These are phyloP conservation scores for Hypoxylon sp. DNA, from an alignment of 2,329 filamentous ascomycete genomes.

Conservation along the genomic window DNA sequence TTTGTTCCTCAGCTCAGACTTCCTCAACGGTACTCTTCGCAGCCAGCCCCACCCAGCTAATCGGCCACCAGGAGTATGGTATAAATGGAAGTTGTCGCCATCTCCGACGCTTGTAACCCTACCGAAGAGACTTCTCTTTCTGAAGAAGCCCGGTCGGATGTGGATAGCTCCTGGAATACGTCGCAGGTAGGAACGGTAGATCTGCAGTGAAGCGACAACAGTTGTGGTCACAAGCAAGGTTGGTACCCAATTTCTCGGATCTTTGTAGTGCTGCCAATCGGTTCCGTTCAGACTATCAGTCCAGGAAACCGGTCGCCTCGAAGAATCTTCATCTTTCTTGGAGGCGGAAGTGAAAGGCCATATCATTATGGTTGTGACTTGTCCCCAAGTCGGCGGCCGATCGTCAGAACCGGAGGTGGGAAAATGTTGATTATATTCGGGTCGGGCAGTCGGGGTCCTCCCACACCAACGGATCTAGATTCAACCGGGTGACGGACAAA, in stretches of 20 bases:
- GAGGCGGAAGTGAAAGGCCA: constrained; percentile 44
- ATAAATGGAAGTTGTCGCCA: constrained; percentile 94
- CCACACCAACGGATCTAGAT: neutral
- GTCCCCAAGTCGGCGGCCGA: constrained; percentile 16
- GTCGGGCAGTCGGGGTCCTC: no score
- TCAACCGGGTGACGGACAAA: neutral
- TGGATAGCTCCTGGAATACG: constrained; percentile 81
- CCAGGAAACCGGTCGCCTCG: constrained; percentile 51
- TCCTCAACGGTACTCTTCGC: constrained; percentile 74
- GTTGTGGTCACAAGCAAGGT: constrained; percentile 64
- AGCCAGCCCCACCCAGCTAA: constrained; percentile 93
- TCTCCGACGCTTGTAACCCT: constrained; percentile 93
- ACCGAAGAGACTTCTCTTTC: constrained; percentile 80
- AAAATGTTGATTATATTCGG: constrained; percentile 25
- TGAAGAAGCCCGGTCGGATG: constrained; percentile 78
- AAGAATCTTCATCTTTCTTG: constrained; percentile 41
- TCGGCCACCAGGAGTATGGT: constrained; percentile 91
- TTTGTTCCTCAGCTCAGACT: constrained; percentile 74
- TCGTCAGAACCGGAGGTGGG: constrained; percentile 16
- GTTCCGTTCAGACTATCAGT: constrained; percentile 55
- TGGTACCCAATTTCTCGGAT: constrained; percentile 62
- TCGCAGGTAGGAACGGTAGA: constrained; percentile 81
- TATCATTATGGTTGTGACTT: constrained; percentile 43
- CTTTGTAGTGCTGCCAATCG: constrained; percentile 63
- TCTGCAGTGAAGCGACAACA: constrained; percentile 60